Conservation (phyloP, 2,329 filamentous ascomycete genomes). For the Chaetomium sp. region DNA sequence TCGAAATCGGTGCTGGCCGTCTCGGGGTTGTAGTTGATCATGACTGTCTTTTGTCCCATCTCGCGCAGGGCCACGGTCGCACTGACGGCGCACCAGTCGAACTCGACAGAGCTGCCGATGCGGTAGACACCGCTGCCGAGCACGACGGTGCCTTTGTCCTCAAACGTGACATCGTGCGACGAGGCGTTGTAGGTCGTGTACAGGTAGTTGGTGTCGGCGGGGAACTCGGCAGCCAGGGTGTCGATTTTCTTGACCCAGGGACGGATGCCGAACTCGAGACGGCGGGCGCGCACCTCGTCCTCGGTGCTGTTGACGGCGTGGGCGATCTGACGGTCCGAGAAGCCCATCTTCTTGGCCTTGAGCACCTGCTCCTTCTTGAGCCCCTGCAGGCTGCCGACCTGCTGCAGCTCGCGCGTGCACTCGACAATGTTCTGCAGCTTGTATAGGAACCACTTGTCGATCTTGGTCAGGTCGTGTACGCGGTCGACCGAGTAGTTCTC, state of each 20-base stretch:
- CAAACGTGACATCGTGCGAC: slow-evolving; percentile 86
- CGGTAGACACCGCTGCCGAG: slow-evolving; percentile 94
- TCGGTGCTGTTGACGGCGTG: slow-evolving; percentile 78
- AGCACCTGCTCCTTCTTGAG: slow-evolving; percentile 83
- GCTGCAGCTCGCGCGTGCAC: slow-evolving; percentile 78
- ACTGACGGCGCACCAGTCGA: slow-evolving; percentile 96
- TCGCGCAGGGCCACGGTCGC: slow-evolving; percentile 74
- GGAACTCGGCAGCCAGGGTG: slow-evolving; percentile 93
- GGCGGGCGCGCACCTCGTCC: slow-evolving; percentile 78
- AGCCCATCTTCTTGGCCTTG: slow-evolving; percentile 95
- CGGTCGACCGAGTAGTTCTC: slow-evolving; percentile 90
- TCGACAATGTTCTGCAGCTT: slow-evolving; percentile 97
- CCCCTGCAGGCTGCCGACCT: slow-evolving; percentile 72
- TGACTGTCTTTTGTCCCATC: slow-evolving; percentile 93
- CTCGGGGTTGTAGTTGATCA: slow-evolving; percentile 91
- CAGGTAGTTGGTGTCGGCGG: slow-evolving; percentile 88
- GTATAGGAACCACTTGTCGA: slow-evolving; percentile 99
- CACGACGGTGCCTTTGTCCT: slow-evolving; percentile 84
- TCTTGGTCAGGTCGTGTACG: slow-evolving; percentile 92
- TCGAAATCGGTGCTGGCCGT: slow-evolving; percentile 83
- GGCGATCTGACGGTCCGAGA: slow-evolving; percentile 94
- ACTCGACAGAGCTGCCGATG: slow-evolving; percentile 96
- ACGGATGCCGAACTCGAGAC: slow-evolving; percentile 79
- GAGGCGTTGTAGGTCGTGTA: slow-evolving; percentile 98
- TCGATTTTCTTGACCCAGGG: slow-evolving; percentile 99